These are phyloP conservation scores for Vickermania spadyakhi DNA, from an alignment of 208 protist species.

Conservation along the genomic window DNA sequence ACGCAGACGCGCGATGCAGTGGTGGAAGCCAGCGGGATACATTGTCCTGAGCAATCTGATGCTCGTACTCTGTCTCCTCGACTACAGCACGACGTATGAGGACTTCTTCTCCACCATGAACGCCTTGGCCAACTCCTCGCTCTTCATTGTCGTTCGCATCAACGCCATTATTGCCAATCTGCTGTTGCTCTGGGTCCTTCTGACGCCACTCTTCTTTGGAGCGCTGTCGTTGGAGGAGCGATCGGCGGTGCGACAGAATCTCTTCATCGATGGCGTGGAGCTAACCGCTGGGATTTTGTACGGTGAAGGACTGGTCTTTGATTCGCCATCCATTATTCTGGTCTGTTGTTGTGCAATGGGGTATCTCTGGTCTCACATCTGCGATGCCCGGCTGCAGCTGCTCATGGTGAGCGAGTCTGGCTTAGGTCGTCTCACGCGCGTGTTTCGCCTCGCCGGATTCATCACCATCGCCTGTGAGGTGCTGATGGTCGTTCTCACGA, in stretches of 20 bases:
- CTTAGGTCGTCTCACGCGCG: neutral
- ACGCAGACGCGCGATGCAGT: too few species aligned
- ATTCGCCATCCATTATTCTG: neutral
- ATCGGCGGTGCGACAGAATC: slow-evolving; percentile 1
- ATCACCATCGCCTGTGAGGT: neutral
- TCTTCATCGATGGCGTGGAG: slow-evolving; percentile 11
- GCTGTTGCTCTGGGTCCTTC: slow-evolving; percentile 11
- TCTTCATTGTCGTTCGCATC: slow-evolving; percentile 13
- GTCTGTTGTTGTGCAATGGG: neutral
- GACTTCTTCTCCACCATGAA: slow-evolving; percentile 21
- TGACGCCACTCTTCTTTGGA: slow-evolving; percentile 18
- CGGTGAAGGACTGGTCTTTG: neutral
- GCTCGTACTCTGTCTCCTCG: slow-evolving; percentile 7
- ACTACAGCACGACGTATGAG: slow-evolving; percentile 8
- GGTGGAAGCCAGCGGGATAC: neutral
- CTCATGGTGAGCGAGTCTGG: neutral
- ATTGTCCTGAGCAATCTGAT: neutral
- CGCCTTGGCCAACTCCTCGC: slow-evolving; percentile 18
- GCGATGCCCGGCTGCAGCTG: neutral
- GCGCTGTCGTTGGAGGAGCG: slow-evolving; percentile 8
- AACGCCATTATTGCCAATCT: slow-evolving; percentile 15
- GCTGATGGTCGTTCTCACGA: neutral
- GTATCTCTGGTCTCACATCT: neutral
- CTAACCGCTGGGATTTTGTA: slow-evolving; percentile 8
- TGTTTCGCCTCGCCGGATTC: neutral